These are phyloP conservation scores for Pyrenula aspistea DNA, from an alignment of 495 filamentous ascomycete genomes.

Conservation along the genomic window DNA sequence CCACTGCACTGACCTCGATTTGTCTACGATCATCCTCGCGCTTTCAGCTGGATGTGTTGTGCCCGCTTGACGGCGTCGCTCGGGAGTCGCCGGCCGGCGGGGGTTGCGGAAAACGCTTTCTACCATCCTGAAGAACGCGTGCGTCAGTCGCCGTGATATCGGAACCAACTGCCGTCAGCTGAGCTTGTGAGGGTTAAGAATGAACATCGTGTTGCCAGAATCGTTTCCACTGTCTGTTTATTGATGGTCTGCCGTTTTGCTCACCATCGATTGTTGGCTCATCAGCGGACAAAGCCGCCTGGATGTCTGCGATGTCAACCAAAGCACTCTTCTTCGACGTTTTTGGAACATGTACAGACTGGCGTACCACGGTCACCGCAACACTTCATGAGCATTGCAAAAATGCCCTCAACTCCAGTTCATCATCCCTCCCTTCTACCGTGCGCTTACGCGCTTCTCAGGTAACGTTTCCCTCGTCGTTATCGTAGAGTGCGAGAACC, in stretches of 20 bases:
- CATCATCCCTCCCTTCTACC: slow-evolving; percentile 28
- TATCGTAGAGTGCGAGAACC: too few species aligned
- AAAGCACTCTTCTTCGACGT: slow-evolving; percentile 47
- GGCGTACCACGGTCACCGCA: slow-evolving; percentile 47
- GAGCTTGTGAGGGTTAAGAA: too few species aligned
- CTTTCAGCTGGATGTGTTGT: too few species aligned
- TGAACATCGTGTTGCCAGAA: too few species aligned
- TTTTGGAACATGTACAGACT: slow-evolving; percentile 72
- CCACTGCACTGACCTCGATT: too few species aligned
- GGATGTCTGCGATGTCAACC: slow-evolving; percentile 19
- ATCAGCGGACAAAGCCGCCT: neutral
- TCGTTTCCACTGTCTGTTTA: neutral
- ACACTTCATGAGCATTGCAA: slow-evolving; percentile 29
- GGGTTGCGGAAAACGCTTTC: too few species aligned
- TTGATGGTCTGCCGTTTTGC: neutral
- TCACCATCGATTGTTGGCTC: neutral
- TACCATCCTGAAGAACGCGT: too few species aligned
- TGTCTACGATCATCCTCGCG: too few species aligned
- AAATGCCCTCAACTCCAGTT: slow-evolving; percentile 28
- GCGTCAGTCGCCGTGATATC: too few species aligned
- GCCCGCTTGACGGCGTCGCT: too few species aligned
- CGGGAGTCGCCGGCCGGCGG: too few species aligned
- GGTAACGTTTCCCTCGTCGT: too few species aligned
- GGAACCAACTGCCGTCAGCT: slow-evolving; percentile 35
- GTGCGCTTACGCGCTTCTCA: slow-evolving; percentile 32